These are phyloP conservation scores for Thuidium tamariscinum DNA, from an alignment of 225 moss, liverwort and hornwort genomes.

Conservation along the genomic window DNA sequence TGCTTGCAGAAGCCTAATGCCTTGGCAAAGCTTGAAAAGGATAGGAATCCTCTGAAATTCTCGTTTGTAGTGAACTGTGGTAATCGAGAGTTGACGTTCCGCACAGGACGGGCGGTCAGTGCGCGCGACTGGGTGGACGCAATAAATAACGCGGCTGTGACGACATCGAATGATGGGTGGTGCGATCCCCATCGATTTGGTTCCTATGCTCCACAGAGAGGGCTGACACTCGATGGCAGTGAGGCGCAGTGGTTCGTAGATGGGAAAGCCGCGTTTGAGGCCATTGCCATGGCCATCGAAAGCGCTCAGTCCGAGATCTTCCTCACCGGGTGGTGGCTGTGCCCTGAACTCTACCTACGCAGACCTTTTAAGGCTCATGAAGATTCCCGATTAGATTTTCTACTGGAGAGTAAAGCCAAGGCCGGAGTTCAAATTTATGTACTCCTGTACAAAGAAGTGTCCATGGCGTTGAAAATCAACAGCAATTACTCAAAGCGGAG, in stretches of 20 bases:
- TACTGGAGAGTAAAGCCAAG: constrained; percentile 28
- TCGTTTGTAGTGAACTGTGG: constrained; percentile 29
- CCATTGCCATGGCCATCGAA: constrained; percentile 32
- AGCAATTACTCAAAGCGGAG: constrained; percentile 32
- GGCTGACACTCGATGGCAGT: constrained; percentile 23
- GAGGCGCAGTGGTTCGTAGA: constrained; percentile 43
- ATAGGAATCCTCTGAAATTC: constrained; percentile 31
- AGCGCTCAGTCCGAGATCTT: constrained; percentile 33
- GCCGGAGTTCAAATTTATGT: constrained; percentile 35
- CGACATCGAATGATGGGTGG: constrained; percentile 30
- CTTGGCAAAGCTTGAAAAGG: constrained; percentile 24
- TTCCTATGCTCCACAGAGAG: constrained; percentile 37
- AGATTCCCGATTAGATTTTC: constrained; percentile 15
- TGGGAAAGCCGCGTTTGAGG: constrained; percentile 42
- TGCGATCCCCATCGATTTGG: constrained; percentile 32
- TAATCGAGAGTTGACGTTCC: constrained; percentile 30
- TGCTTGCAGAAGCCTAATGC: constrained; percentile 5
- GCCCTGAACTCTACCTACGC: constrained; percentile 41
- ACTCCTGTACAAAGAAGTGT: constrained; percentile 44
- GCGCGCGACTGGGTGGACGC: constrained; percentile 46
- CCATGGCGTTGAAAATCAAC: constrained; percentile 46
- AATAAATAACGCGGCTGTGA: constrained; percentile 24
- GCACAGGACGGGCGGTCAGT: constrained; percentile 19
- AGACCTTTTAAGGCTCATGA: constrained; percentile 26
- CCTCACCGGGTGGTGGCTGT: constrained; percentile 47